Evolutionary conservation across 2,329 filamentous ascomycete species (phyloP).

Genomic region (Clarireedia homoeocarpa): DNA sequence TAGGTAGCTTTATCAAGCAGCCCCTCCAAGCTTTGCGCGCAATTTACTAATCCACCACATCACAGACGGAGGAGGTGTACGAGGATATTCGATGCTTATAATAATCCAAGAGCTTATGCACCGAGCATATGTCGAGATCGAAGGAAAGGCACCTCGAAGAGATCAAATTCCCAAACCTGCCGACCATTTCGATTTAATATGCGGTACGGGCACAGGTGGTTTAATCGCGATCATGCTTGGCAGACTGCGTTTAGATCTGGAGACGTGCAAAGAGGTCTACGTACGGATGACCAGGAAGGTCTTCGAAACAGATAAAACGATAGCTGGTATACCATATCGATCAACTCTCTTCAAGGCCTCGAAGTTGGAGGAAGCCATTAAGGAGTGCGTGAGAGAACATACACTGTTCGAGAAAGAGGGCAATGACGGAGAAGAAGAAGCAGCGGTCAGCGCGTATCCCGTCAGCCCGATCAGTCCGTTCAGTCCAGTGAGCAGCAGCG

Average conservation of each 20-base stretch:
- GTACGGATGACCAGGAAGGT: conserved; percentile 90
- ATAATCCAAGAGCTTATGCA: conserved; percentile 98
- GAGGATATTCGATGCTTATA: conserved; percentile 97
- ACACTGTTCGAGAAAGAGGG: conserved; percentile 75
- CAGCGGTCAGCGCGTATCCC: conserved; percentile 7
- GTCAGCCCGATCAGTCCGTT: conserved; percentile 36
- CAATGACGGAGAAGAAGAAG: conserved; percentile 51
- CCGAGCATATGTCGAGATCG: conserved; percentile 85
- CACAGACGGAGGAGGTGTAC: conserved; percentile 87
- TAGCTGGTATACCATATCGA: conserved; percentile 89
- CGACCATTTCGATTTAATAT: conserved; percentile 97
- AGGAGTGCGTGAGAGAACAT: conserved; percentile 77
- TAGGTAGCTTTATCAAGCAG: conserved; percentile 33
- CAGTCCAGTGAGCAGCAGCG: conserved; percentile 16
- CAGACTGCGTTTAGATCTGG: conserved; percentile 79
- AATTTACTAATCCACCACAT: conserved; percentile 25
- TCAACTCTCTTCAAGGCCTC: conserved; percentile 96
- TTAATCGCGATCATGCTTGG: conserved; percentile 97
- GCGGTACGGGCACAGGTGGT: conserved; percentile 89
- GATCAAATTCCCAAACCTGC: conserved; percentile 93
- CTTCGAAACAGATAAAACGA: conserved; percentile 97
- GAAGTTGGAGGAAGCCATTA: conserved; percentile 88
- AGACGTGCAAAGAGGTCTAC: conserved; percentile 96
- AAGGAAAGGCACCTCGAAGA: conserved; percentile 81
- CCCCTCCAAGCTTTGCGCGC: background rate